Evolutionary conservation across 768 basidiomycete genomes (phyloP), one percentile per base, ranked within the genome.

Genomic region (Rhizopogon vesiculosus): DNA sequence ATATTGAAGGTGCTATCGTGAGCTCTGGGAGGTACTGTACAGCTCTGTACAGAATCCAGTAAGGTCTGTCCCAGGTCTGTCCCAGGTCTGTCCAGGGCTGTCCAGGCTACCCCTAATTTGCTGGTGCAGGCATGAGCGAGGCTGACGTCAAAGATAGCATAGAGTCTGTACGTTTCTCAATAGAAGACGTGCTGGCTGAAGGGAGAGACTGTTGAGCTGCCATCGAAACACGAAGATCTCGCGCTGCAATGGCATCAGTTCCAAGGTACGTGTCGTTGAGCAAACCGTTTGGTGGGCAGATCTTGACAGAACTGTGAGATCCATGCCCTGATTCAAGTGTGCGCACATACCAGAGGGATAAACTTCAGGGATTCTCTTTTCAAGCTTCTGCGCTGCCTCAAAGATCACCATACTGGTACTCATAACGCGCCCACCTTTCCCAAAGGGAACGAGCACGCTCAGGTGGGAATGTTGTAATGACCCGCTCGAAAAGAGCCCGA

Each of bases 341-440:
- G 40, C 42, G 2, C 9, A 70, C 83, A 41, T 58, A 93, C 93
- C 93, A 48, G 83, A 83, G 0, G 93, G 86, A 70, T 92, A 98
- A 1, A 86, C 84, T 57, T 98, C 95, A 1, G 87, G 77, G 62
- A 98, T 89, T 7, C 97, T 83, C 58, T 86, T 85, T 69, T 97
- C 94, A 45, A 98, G 81, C 70, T 95, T 92, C 61, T 90, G 85
- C 2, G 91, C 83, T 1, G 91, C 88, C 42, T 91, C 86, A 38
- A n/a, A 95, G 76, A 70, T 95, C 93, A n/a, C 93, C 93, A 64
- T 90, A 98, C 64, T 91, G 87, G 72, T 94, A 98, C 69, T 97
- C 93, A 72, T 96, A 96, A 54, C 87, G 80, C 3, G 93, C 87
- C 97, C 95, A 98, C 43, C 91, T 83, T 65, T 98, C 93, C 95